These are phyloP conservation scores for Xylaria sp. DNA, from an alignment of 2,329 filamentous ascomycete species.

Conservation along the genomic window DNA sequence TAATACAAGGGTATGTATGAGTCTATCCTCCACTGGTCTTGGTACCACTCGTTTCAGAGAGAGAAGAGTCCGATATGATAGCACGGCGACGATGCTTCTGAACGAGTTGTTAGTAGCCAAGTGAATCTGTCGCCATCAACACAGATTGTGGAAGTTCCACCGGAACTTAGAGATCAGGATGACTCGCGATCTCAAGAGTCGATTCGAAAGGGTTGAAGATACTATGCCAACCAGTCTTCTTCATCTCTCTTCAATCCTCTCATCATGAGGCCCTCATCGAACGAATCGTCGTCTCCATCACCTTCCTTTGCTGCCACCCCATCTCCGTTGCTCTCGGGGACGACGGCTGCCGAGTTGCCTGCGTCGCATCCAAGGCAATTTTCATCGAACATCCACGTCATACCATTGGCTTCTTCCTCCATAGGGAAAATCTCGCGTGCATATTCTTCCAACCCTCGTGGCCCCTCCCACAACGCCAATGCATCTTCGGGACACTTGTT, in stretches of 20 bases:
- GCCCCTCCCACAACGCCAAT: constrained; percentile 83
- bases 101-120: background rate
- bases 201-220: background rate
- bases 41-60: background rate
- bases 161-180: background rate
- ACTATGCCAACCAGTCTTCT: constrained; percentile 50
- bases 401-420: constrained; percentile 88
- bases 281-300: constrained; percentile 46
- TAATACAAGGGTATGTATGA: background rate
- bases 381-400: constrained; percentile 79
- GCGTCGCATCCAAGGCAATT: constrained; percentile 34
- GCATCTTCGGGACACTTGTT: constrained; percentile 67
- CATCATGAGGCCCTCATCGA: constrained; percentile 56
- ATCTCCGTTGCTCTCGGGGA: constrained; percentile 42
- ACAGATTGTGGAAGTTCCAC: background rate
- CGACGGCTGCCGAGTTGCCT: constrained; percentile 36
- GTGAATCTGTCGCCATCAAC: background rate
- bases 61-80: background rate
- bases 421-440: constrained; percentile 89
- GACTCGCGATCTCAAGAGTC: background rate
- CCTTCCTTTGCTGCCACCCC: constrained; percentile 32
- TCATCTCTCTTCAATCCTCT: constrained; percentile 51
- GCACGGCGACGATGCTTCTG: background rate
- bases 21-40: background rate
- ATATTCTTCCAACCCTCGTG: constrained; percentile 87